Evolutionary conservation across 805 yeast species (phyloP).

Genomic region (Zygosaccharomyces gambellarensis): DNA sequence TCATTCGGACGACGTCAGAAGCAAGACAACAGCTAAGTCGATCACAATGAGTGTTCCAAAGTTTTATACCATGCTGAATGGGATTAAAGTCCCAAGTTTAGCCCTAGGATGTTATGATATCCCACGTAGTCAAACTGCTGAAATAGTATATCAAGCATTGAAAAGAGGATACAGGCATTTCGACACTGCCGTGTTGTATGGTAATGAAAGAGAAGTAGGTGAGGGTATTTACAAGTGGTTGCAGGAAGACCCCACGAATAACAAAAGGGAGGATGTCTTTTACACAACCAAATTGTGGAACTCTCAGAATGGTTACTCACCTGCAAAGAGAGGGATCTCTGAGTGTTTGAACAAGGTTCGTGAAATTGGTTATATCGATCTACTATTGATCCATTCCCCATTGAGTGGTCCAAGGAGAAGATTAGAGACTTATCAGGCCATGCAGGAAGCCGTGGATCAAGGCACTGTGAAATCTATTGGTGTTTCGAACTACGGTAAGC

Average conservation of each 20-base stretch:
- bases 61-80: slow-evolving; percentile 47
- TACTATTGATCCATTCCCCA: slow-evolving; percentile 66
- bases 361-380: slow-evolving; percentile 62
- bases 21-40: neutral
- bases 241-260: slow-evolving; percentile 40
- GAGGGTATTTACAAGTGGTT: slow-evolving; percentile 54
- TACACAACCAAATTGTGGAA: slow-evolving; percentile 77
- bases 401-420: slow-evolving; percentile 43
- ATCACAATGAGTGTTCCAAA: slow-evolving; percentile 18
- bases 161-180: slow-evolving; percentile 66
- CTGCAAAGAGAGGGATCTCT: slow-evolving; percentile 55
- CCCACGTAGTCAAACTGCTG: slow-evolving; percentile 37
- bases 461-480: slow-evolving; percentile 66
- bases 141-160: slow-evolving; percentile 53
- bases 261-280: slow-evolving; percentile 48
- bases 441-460: slow-evolving; percentile 63
- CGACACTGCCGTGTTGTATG: slow-evolving; percentile 67
- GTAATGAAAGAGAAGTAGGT: slow-evolving; percentile 58
- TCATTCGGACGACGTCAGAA: neutral
- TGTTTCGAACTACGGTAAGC: slow-evolving; percentile 66
- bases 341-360: slow-evolving; percentile 50
- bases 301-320: slow-evolving; percentile 52
- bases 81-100: slow-evolving; percentile 49
- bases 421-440: slow-evolving; percentile 62
- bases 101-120: slow-evolving; percentile 53